These are phyloP conservation scores for Agrostemma githago DNA, from an alignment of 148 eudicot genomes.

Conservation along the genomic window DNA sequence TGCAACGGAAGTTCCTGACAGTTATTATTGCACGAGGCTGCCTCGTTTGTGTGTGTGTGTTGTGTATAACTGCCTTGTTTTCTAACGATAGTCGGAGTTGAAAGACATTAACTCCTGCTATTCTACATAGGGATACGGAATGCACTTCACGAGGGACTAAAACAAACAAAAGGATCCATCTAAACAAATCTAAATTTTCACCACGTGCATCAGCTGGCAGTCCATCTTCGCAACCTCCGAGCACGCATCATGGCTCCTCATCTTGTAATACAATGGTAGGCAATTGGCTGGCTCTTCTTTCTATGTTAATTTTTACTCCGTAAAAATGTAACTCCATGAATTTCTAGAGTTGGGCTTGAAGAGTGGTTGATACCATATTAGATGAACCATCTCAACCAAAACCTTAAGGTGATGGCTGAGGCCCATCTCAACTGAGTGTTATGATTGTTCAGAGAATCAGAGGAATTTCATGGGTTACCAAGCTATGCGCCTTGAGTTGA, in stretches of 20 bases:
- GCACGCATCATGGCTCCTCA: neutral
- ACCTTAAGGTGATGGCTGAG: too few species aligned
- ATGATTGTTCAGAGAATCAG: neutral
- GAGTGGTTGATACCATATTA: too few species aligned
- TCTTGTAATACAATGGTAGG: neutral
- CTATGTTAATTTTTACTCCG: neutral
- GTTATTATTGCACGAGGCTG: neutral
- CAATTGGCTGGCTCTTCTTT: neutral
- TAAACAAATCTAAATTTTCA: neutral
- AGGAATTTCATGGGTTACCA: neutral
- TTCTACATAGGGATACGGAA: constrained; percentile 11
- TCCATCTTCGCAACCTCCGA: constrained; percentile 1
- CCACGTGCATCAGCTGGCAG: neutral
- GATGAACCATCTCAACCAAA: too few species aligned
- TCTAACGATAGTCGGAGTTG: neutral
- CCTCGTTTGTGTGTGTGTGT: neutral
- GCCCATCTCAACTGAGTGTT: neutral
- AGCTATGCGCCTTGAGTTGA: neutral
- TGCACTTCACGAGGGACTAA: neutral
- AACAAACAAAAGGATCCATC: neutral
- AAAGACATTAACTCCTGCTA: neutral
- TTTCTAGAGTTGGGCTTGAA: too few species aligned
- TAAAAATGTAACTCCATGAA: neutral
- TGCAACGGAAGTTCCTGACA: neutral
- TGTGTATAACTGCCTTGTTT: neutral